These are phyloP conservation scores for Lizonia empirigonia DNA, from an alignment of 2,329 filamentous ascomycete genomes.

Conservation along the genomic window DNA sequence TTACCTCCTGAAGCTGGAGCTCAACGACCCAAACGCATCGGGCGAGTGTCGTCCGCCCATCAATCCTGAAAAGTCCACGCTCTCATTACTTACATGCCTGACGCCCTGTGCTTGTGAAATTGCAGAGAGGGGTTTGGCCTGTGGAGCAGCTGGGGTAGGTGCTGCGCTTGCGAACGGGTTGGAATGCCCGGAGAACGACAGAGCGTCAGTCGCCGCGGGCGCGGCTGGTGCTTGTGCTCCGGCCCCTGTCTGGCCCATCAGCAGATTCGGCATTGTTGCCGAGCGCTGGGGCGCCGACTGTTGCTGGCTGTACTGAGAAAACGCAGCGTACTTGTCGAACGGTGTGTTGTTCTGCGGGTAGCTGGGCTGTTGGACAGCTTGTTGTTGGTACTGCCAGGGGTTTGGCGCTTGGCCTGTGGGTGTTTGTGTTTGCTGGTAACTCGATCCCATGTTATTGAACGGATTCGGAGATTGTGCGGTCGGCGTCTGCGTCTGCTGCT, in stretches of 20 bases:
- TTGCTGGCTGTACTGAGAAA: constrained; percentile 14
- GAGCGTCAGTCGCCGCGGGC: constrained; percentile 31
- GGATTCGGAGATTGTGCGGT: constrained; percentile 27
- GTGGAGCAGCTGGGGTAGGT: constrained; percentile 46
- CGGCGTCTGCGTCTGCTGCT: constrained; percentile 24
- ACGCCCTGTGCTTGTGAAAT: constrained; percentile 29
- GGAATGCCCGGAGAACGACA: constrained; percentile 30
- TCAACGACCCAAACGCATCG: constrained; percentile 78
- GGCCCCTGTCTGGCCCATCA: constrained; percentile 15
- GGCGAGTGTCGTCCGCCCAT: constrained; percentile 74
- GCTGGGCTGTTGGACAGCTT: constrained; percentile 23
- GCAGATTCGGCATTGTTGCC: constrained; percentile 20
- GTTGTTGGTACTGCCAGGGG: constrained; percentile 34
- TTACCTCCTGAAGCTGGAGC: constrained; percentile 56
- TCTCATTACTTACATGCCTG: constrained; percentile 69
- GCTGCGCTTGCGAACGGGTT: constrained; percentile 53
- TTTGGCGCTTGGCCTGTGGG: constrained; percentile 24
- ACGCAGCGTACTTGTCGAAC: constrained; percentile 15
- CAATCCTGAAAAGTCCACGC: constrained; percentile 67
- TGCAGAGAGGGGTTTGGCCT: constrained; percentile 63
- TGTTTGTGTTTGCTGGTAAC: constrained; percentile 22
- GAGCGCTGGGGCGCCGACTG: constrained; percentile 16
- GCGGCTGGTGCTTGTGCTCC: constrained; percentile 33
- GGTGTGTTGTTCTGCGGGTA: constrained; percentile 20
- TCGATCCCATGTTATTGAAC: constrained; percentile 31